A percentile compares a stretch with the other conserved stretches of the same genome.
Conservation (phyloP, 257 asterid species). For the Anisodus tanguticus region DNA sequence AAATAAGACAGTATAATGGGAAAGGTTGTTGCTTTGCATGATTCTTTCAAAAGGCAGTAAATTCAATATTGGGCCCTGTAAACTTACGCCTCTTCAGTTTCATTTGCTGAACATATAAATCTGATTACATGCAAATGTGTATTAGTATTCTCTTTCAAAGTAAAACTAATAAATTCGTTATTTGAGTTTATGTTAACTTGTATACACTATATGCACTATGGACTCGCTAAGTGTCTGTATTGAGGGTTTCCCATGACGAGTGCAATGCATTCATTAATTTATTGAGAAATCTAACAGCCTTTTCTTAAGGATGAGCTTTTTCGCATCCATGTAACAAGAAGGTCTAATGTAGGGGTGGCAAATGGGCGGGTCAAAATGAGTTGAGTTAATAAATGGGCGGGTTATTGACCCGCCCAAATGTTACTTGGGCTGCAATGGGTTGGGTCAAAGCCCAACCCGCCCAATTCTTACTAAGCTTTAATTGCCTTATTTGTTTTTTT, state of each 20-base stretch:
- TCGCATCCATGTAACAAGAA: neutral
- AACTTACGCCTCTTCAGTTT: neutral
- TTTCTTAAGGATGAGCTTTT: conserved; percentile 11
- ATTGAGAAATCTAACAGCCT: neutral
- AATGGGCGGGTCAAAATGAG: too few species aligned
- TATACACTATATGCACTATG: conserved; percentile 7
- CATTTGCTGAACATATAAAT: neutral
- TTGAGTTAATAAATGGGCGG: too few species aligned
- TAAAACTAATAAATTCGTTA: neutral
- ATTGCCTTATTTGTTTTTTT: too few species aligned
- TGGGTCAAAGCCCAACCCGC: too few species aligned
- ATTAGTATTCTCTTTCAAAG: neutral
- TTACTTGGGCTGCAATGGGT: too few species aligned
- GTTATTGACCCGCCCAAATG: too few species aligned
- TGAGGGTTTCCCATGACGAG: neutral
- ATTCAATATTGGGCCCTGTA: conserved; percentile 4
- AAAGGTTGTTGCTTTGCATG: conserved; percentile 6
- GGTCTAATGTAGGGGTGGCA: too few species aligned
- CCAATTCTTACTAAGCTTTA: too few species aligned
- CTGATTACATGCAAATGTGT: conserved; percentile 19
- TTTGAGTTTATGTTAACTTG: conserved; percentile 24
- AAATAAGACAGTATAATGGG: neutral
- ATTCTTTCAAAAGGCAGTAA: neutral
- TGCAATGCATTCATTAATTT: neutral
- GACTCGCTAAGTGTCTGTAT: neutral